Evolutionary conservation across 2,329 filamentous ascomycete genomes (phyloP).

Genomic region (Talaromyces funiculosus): DNA sequence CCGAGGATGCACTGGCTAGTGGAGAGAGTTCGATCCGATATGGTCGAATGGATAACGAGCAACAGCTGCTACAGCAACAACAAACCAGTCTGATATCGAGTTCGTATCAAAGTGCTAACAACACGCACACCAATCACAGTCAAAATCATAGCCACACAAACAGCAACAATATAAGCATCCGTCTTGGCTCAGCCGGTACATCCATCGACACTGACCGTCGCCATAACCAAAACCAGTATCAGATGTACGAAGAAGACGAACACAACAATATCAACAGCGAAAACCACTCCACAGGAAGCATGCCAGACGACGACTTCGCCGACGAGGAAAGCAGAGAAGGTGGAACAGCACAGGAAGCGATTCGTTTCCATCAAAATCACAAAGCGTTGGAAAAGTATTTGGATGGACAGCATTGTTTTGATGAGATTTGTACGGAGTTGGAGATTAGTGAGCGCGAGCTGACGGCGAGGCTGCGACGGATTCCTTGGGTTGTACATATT

Average conservation of each 20-base stretch:
- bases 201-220: neutral
- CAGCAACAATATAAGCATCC: conserved; percentile 9
- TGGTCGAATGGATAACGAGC: neutral
- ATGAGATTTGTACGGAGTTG: conserved; percentile 47
- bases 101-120: conserved; percentile 8
- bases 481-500: conserved; percentile 41
- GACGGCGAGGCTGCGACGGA: conserved; percentile 37
- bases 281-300: neutral
- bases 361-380: conserved; percentile 23
- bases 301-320: conserved; percentile 16
- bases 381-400: conserved; percentile 37
- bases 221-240: neutral
- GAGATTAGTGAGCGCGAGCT: conserved; percentile 45
- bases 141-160: conserved; percentile 5
- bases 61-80: conserved; percentile 2
- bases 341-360: conserved; percentile 8
- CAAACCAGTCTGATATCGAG: neutral
- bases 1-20: neutral
- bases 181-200: neutral
- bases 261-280: neutral
- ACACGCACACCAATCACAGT: conserved; percentile 1
- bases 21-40: conserved; percentile 5
- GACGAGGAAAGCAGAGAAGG: conserved; percentile 25
- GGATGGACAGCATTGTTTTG: conserved; percentile 46
- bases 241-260: neutral